Evolutionary conservation across 306 rosid species (phyloP), one percentile per base, ranked within the genome.

Genomic region (Lathyrus oleraceus): DNA sequence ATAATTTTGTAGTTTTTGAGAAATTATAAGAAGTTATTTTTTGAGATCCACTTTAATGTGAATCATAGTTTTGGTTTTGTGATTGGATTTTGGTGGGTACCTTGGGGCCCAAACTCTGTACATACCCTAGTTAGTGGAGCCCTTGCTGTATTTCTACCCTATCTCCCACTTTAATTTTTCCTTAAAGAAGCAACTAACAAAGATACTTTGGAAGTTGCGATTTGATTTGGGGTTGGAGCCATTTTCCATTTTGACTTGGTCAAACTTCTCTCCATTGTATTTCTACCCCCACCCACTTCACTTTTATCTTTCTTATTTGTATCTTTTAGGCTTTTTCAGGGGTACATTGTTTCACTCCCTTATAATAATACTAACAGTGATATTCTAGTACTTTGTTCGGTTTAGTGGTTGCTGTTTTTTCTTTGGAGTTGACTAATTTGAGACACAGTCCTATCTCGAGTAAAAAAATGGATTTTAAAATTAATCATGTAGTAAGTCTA

Each of bases 231-330:
- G 7, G 59, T 3, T 27, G 30, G 61, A 58, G 25, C 3, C 28
- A 75, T 67, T 61, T 54, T 0, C 53, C 17, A 67, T 81, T 62
- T 68, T 73, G 79, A 73, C 77, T 35, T 16, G 74, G 82, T 81
- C 85, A 81, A 76, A 71, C 32, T 13, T 40, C 21, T 40, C 21
- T 48, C 19, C 1, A 7, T 30, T 32, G 21, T 32, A 7, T 7
- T 35, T 35, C 39, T 35, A 35, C 10, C 25, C 62, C 39, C 62
- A 13, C 19, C 38, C 9, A 7, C 39, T 35, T 35, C 20, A 57
- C 62, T 25, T 25, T 12, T 10, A 53, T 23, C 12, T n/a, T n/a
- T n/a, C n/a, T n/a, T n/a, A n/a, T n/a, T n/a, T n/a, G n/a, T n/a
- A 1, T 44, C 5, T 9, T 6, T 47, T 47, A n/a, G 7, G 10